A percentile compares a stretch with the other conserved stretches of the same genome.
These are phyloP conservation scores for Claviceps spartinae DNA, from an alignment of 2,329 filamentous ascomycete species.

Conservation along the genomic window DNA sequence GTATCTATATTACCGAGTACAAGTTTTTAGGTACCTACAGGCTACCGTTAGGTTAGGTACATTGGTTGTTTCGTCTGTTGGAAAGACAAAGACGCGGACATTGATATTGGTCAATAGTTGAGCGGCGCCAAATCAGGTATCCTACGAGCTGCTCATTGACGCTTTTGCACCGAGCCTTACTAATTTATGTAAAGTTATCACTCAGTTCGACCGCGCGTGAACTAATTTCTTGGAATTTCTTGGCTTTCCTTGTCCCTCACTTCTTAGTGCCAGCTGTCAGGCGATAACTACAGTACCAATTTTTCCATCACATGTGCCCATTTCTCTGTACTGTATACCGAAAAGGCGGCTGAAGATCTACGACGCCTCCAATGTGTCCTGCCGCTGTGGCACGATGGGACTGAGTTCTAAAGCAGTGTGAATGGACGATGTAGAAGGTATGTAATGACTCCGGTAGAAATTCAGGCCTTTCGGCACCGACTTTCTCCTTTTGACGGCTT, in stretches of 20 bases:
- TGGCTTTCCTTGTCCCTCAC: background rate
- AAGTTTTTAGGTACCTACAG: no score
- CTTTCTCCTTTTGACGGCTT: background rate
- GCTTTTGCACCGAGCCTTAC: background rate
- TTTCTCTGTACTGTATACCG: no score
- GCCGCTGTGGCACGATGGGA: background rate
- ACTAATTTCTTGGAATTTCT: background rate
- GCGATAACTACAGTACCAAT: background rate
- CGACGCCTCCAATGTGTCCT: background rate
- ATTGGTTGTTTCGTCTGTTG: no score
- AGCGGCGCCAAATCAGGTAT: background rate
- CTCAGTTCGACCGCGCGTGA: background rate
- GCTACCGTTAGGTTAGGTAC: no score
- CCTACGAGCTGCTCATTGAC: background rate
- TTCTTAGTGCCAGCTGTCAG: background rate
- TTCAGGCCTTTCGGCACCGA: background rate
- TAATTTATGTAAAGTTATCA: background rate
- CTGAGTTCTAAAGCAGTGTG: background rate
- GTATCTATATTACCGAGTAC: no score
- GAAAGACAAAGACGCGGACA: no score
- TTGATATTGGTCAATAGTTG: no score
- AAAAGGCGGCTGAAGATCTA: no score
- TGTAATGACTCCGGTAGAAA: slow-evolving; percentile 4
- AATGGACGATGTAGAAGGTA: slow-evolving; percentile 12
- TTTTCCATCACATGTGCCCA: no score